Evolutionary conservation across 176 grass and related monocot genomes (phyloP).

Genomic region (Calamus simplicifolius): DNA sequence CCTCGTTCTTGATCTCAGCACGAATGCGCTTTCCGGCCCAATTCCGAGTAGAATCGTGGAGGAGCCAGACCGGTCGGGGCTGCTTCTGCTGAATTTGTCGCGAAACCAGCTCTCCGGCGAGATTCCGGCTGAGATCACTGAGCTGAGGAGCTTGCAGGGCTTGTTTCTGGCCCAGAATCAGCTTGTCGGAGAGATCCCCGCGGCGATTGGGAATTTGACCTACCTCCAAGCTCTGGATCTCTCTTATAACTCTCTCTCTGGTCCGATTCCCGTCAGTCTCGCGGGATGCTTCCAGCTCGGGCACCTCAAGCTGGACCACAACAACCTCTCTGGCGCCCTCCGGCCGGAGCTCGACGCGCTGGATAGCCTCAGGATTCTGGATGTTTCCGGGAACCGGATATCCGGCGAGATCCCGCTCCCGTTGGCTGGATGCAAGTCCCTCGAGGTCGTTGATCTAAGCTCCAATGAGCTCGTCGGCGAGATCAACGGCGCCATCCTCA

Average conservation of each 20-base stretch:
- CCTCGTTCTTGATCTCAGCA: slow-evolving; percentile 43
- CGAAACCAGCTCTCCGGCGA: slow-evolving; percentile 34
- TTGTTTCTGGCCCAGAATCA: slow-evolving; percentile 69
- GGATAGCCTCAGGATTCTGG: slow-evolving; percentile 45
- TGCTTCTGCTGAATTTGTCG: slow-evolving; percentile 53
- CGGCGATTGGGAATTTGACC: slow-evolving; percentile 38
- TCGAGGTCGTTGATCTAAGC: slow-evolving; percentile 66
- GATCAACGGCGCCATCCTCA: slow-evolving; percentile 57
- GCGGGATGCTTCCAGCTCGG: slow-evolving; percentile 95
- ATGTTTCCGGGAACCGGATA: slow-evolving; percentile 14
- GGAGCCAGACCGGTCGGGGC: slow-evolving; percentile 16
- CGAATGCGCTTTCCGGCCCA: slow-evolving; percentile 37
- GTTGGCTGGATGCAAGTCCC: slow-evolving; percentile 24
- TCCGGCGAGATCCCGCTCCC: slow-evolving; percentile 29
- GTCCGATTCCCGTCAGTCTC: slow-evolving; percentile 59
- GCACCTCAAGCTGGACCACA: slow-evolving; percentile 56
- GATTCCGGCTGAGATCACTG: slow-evolving; percentile 41
- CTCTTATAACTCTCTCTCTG: slow-evolving; percentile 64
- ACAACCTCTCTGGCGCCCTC: slow-evolving; percentile 64
- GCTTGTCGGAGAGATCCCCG: slow-evolving; percentile 63
- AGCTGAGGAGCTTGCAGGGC: slow-evolving; percentile 72
- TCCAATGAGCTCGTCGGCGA: slow-evolving; percentile 64
- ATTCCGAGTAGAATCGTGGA: slow-evolving; percentile 33
- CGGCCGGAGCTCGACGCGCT: slow-evolving; percentile 88
- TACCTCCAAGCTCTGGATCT: slow-evolving; percentile 90